Evolutionary conservation across 192 early-diverging fungal species (phyloP), one percentile per base, ranked within the genome.

Genomic region (Mortierella antarctica): DNA sequence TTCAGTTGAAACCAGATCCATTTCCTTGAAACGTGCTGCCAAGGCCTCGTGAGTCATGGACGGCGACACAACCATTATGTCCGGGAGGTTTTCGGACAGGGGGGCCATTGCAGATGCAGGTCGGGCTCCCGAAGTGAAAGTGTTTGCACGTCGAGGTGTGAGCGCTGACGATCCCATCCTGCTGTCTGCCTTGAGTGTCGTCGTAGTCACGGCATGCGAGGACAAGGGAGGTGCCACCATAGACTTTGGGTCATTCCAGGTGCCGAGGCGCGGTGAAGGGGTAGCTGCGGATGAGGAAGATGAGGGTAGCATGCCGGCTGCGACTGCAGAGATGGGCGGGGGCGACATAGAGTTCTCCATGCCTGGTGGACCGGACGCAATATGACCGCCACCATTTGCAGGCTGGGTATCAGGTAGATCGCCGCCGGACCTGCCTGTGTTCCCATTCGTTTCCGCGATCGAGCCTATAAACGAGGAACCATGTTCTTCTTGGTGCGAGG

Each of bases 1-100:
- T 17, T 71, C 77, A 23, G 21, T 57, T 12, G 70, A 44, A 11
- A 80, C 59, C 10, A 71, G 52, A 56, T 80, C 77, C 77, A 80
- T 80, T 60, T 80, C 77, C 40, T 72, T 80, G 57, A 80, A 80
- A 6, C 77, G 57, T n/a, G 77, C 77, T 41, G 77, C 77, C 18
- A 80, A 39, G 4, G 77, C 65, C 39, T 80, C 77, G 40, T 80
- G 77, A 45, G 77, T 80, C 77, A 80, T 72, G 21, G 77, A 67
- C 0, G 77, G 65, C 0, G 65, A 18, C 3, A 68, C 70, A 5
- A 80, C 47, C 15, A 72, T 23, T 0, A 65, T 80, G 46, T 72
- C 55, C 8, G 70, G 65, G 2, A 80, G 31, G 13, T 61, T 54
- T 11, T 72, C 77, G 6, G 76, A 71, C 23, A 67, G 56, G 14